Evolutionary conservation across 768 basidiomycete genomes (phyloP).

Genomic region (Kwoniella dendrophila): DNA sequence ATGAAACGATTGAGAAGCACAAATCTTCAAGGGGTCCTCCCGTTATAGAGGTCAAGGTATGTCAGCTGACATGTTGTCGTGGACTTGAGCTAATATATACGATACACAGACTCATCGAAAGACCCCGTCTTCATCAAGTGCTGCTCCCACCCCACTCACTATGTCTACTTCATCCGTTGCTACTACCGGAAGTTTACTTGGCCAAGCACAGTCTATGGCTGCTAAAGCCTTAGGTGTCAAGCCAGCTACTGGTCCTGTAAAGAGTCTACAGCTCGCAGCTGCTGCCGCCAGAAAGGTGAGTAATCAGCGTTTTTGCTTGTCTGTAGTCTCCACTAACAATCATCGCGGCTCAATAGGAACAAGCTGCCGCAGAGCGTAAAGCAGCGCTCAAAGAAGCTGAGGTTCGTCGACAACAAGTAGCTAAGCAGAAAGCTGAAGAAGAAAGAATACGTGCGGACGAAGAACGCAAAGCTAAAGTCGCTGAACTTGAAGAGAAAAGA

Average conservation of each 20-base stretch:
- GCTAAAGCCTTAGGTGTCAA: conserved; percentile 42
- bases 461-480: conserved; percentile 48
- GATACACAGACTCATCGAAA: conserved; percentile 14
- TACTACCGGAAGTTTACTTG: conserved; percentile 10
- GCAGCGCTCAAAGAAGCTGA: conserved; percentile 75
- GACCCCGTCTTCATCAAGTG: conserved; percentile 12
- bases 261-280: conserved; percentile 79
- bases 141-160: conserved; percentile 17
- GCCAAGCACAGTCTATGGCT: conserved; percentile 31
- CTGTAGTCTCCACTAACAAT: too few species aligned
- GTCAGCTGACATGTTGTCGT: neutral
- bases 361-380: conserved; percentile 83
- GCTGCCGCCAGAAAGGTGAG: conserved; percentile 85
- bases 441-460: conserved; percentile 29
- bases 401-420: conserved; percentile 68
- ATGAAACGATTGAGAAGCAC: conserved; percentile 9
- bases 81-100: neutral
- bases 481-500: conserved; percentile 63
- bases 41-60: conserved; percentile 6
- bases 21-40: neutral
- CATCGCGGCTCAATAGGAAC: conserved; percentile 64
- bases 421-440: conserved; percentile 76
- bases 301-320: too few species aligned
- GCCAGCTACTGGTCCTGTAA: conserved; percentile 59
- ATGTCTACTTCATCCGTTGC: conserved; percentile 28